phyloP scores from a whole-genome alignment of 306 rosid species.

The Dalbergia cultrata region DNA sequence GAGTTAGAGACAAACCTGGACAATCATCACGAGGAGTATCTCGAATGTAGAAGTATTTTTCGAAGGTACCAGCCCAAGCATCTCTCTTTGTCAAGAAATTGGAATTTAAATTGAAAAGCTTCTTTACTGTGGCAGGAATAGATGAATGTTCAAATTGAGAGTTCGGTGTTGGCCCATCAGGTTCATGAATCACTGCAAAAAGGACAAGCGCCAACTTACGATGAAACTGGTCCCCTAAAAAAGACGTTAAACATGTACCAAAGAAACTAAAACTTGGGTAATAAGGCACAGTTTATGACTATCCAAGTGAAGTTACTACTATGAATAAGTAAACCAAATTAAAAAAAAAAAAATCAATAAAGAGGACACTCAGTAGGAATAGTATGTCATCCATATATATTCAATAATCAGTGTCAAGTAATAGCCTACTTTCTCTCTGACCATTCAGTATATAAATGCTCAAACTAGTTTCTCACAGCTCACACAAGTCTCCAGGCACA shows the following conservation, averaged over 20 bases:
- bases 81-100: slow-evolving; percentile 97
- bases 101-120: slow-evolving; percentile 89
- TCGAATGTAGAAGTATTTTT: slow-evolving; percentile 73
- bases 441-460: neutral
- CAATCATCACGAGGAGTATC: slow-evolving; percentile 86
- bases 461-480: slow-evolving; percentile 25
- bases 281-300: slow-evolving; percentile 17
- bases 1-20: slow-evolving; percentile 73
- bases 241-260: neutral
- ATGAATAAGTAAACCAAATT: neutral
- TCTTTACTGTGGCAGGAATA: slow-evolving; percentile 90
- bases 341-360: neutral
- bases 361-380: neutral
- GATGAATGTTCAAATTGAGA: slow-evolving; percentile 95
- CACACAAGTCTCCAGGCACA: slow-evolving; percentile 28
- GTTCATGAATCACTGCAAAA: slow-evolving; percentile 79
- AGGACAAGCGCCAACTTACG: slow-evolving; percentile 23
- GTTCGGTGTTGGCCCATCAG: slow-evolving; percentile 81
- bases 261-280: slow-evolving; percentile 8
- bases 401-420: neutral
- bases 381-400: neutral
- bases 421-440: neutral
- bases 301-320: slow-evolving; percentile 17
- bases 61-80: slow-evolving; percentile 98
- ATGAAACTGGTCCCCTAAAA: slow-evolving; percentile 9